Evolutionary conservation across 2,329 filamentous ascomycete species (phyloP).

Genomic region (Corniculantispora saksenae): DNA sequence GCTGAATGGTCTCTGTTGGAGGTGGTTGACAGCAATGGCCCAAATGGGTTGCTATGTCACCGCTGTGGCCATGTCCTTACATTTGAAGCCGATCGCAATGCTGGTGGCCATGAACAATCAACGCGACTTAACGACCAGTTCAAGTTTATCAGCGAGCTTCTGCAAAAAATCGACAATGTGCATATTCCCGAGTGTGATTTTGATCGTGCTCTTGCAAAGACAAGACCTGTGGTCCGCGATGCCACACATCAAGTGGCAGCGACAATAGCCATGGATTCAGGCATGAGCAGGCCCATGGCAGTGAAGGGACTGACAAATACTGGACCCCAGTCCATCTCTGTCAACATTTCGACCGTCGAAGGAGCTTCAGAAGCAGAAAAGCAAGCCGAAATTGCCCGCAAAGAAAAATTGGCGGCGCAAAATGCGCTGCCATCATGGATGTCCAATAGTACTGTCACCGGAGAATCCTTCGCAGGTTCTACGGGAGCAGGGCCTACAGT

Average conservation of each 20-base stretch:
- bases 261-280: constrained; percentile 58
- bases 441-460: constrained; percentile 67
- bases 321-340: constrained; percentile 67
- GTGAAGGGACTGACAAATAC: constrained; percentile 69
- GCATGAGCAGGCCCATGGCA: constrained; percentile 60
- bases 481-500: constrained; percentile 25
- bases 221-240: constrained; percentile 66
- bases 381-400: constrained; percentile 63
- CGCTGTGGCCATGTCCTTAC: constrained; percentile 68
- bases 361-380: constrained; percentile 68
- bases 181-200: constrained; percentile 75
- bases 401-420: constrained; percentile 65
- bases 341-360: constrained; percentile 67
- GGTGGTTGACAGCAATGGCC: constrained; percentile 74
- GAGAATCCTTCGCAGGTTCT: constrained; percentile 55
- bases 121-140: constrained; percentile 77
- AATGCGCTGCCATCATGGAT: constrained; percentile 74
- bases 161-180: constrained; percentile 75
- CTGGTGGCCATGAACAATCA: constrained; percentile 71
- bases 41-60: constrained; percentile 78
- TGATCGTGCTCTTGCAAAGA: constrained; percentile 64
- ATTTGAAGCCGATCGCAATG: constrained; percentile 66
- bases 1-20: constrained; percentile 89
- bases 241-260: constrained; percentile 65
- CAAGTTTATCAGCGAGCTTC: constrained; percentile 73